Conservation (phyloP, 106 monocot genomes). For the Dioscorea zingiberensis region DNA sequence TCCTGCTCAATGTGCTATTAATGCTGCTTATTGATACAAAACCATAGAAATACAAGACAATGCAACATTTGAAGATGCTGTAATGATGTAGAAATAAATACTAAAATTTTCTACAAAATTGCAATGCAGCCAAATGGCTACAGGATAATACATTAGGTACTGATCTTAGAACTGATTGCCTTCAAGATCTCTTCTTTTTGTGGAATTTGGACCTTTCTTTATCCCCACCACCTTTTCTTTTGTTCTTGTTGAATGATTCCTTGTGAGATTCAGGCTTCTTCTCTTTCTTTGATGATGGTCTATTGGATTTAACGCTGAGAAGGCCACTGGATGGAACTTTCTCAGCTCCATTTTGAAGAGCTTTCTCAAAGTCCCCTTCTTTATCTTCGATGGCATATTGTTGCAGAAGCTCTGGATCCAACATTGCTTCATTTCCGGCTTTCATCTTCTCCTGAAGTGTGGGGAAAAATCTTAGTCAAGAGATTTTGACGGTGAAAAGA, state of each 20-base stretch:
- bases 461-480: not conserved
- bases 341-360: slow-evolving; percentile 36
- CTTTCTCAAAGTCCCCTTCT: slow-evolving; percentile 50
- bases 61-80: no score
- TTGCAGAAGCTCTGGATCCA: slow-evolving; percentile 44
- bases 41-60: no score
- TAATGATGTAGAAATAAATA: no score
- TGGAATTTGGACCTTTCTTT: slow-evolving; percentile 21
- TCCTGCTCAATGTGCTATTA: no score
- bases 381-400: slow-evolving; percentile 52
- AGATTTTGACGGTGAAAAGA: not conserved
- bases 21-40: no score
- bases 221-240: slow-evolving; percentile 41
- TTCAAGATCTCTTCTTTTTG: slow-evolving; percentile 36
- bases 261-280: slow-evolving; percentile 21
- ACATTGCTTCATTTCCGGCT: slow-evolving; percentile 21
- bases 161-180: no score
- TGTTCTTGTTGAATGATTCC: slow-evolving; percentile 9
- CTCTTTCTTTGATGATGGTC: not conserved
- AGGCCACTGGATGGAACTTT: slow-evolving; percentile 63
- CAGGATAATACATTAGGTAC: no score
- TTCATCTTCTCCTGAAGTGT: slow-evolving; percentile 54
- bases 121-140: no score
- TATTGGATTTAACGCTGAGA: slow-evolving; percentile 67
- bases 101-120: no score